Percentiles rank a stretch among this genome's conserved stretches.
phyloP scores from a whole-genome alignment of 768 basidiomycete genomes.

The Asterophora parasitica region DNA sequence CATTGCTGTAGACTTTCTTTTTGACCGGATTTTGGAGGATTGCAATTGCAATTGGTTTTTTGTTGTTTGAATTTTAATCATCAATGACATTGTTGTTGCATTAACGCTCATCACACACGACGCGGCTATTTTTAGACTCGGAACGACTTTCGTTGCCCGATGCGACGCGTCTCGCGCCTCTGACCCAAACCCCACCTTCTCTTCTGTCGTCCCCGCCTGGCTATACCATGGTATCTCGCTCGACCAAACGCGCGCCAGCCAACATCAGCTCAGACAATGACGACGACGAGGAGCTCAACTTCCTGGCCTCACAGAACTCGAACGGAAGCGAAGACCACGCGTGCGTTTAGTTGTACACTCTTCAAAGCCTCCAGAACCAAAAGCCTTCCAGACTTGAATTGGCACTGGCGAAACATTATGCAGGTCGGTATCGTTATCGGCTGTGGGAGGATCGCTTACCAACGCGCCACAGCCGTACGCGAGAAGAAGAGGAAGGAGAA shows the following conservation, averaged over 20 bases:
- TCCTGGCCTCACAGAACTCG: conserved; percentile 16
- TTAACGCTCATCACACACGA: too few species aligned
- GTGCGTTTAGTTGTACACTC: conserved; percentile 2
- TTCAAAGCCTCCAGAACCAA: not conserved
- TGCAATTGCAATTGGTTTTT: too few species aligned
- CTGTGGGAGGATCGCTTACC: not conserved
- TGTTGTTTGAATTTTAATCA: too few species aligned
- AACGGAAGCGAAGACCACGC: conserved; percentile 19
- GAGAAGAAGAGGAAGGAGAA: conserved; percentile 19
- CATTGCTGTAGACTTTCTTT: not conserved
- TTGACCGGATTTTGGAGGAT: not conserved
- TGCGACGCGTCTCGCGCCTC: too few species aligned
- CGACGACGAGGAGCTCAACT: conserved; percentile 9
- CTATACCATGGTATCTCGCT: conserved; percentile 9
- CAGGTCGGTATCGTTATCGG: conserved; percentile 7
- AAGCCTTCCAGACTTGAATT: conserved; percentile 11
- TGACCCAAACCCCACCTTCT: too few species aligned
- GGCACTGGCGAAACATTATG: conserved; percentile 15
- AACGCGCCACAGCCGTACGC: conserved; percentile 9
- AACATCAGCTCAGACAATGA: conserved; percentile 9
- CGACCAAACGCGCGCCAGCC: conserved; percentile 1
- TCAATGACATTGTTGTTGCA: too few species aligned
- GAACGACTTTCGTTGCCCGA: too few species aligned
- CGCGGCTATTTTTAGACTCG: too few species aligned
- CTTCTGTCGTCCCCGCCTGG: too few species aligned